These are phyloP conservation scores for Teratosphaeria viscida DNA, from an alignment of 2,329 filamentous ascomycete genomes.

Conservation along the genomic window DNA sequence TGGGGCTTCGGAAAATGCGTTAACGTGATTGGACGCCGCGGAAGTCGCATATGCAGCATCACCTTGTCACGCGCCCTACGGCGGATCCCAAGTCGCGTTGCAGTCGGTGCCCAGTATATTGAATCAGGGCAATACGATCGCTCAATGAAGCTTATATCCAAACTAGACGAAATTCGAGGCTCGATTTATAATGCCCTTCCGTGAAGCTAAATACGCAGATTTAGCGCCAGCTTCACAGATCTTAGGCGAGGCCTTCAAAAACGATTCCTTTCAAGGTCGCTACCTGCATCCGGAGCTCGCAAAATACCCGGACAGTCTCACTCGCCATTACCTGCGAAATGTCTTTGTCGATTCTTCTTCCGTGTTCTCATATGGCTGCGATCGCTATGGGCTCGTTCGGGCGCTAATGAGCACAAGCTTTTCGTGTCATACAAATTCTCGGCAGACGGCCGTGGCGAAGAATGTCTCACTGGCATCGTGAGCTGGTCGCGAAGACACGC, in stretches of 20 bases:
- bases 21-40: not conserved
- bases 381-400: not conserved
- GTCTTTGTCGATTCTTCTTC: no score
- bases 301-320: slow-evolving; percentile 9
- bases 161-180: not conserved
- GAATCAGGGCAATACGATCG: not conserved
- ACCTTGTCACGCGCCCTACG: not conserved
- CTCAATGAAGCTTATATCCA: not conserved
- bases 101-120: not conserved
- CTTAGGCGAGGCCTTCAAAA: slow-evolving; percentile 9
- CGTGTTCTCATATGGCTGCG: no score
- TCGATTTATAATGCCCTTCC: slow-evolving; percentile 8
- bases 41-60: not conserved
- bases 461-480: slow-evolving; percentile 16
- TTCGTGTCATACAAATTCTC: slow-evolving; percentile 10
- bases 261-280: slow-evolving; percentile 11
- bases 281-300: slow-evolving; percentile 9
- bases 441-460: not conserved
- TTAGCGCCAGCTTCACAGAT: slow-evolving; percentile 8
- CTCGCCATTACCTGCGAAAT: slow-evolving; percentile 9
- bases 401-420: not conserved
- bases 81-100: not conserved
- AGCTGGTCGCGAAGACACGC: slow-evolving; percentile 16
- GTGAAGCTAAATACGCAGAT: slow-evolving; percentile 10
- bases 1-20: not conserved